A percentile compares a stretch with the other conserved stretches of the same genome.
These are phyloP conservation scores for Pseudogymnoascus sp. DNA, from an alignment of 2,329 filamentous ascomycete genomes.

Conservation along the genomic window DNA sequence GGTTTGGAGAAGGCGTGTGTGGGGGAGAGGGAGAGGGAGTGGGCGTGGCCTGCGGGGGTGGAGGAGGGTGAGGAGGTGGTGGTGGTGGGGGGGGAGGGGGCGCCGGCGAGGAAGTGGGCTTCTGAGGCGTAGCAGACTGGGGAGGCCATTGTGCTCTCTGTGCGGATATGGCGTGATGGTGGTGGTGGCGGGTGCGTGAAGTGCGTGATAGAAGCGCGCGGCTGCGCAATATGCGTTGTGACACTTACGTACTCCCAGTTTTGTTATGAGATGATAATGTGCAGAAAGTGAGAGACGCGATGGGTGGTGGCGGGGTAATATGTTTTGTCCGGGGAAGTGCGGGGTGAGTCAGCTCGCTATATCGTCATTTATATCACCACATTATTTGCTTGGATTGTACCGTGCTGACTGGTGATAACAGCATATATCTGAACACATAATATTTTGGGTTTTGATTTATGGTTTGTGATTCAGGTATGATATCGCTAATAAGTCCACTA, in stretches of 20 bases:
- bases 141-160: background rate
- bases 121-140: slow-evolving; percentile 1
- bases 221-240: background rate
- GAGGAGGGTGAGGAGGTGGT: background rate
- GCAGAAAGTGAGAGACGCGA: background rate
- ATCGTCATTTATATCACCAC: background rate
- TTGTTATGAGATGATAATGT: background rate
- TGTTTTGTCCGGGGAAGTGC: background rate
- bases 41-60: background rate
- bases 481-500: background rate
- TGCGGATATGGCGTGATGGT: background rate
- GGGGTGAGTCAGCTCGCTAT: background rate
- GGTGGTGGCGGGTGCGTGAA: background rate
- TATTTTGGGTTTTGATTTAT: background rate
- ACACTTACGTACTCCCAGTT: no score
- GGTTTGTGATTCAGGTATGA: background rate
- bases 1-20: slow-evolving; percentile 14
- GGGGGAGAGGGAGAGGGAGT: slow-evolving; percentile 12
- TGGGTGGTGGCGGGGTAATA: background rate
- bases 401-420: no score
- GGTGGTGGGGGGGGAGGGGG: background rate
- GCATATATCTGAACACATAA: no score
- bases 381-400: background rate
- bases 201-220: background rate
- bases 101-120: background rate